Evolutionary conservation across 2,329 filamentous ascomycete genomes (phyloP).

Genomic region (Diaporthe citriasiana): DNA sequence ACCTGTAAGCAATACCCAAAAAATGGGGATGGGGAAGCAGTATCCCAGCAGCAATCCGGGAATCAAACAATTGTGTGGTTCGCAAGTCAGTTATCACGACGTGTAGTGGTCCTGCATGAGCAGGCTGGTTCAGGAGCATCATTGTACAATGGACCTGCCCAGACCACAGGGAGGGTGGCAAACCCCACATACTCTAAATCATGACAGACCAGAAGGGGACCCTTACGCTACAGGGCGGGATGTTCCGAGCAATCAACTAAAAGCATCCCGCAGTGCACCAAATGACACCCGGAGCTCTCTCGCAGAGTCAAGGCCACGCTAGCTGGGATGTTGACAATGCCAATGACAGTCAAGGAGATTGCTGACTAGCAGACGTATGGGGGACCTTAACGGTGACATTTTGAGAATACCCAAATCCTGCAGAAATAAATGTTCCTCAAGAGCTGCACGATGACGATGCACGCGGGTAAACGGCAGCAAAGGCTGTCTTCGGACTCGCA

Average conservation of each 20-base stretch:
- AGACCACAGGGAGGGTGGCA: background rate
- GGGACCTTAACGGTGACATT: background rate
- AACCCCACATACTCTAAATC: background rate
- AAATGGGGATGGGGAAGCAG: background rate
- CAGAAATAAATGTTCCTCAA: background rate
- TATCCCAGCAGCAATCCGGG: slow-evolving; percentile 11
- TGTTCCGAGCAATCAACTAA: slow-evolving; percentile 21
- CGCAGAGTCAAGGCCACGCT: slow-evolving; percentile 18
- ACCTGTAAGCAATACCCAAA: slow-evolving; percentile 6
- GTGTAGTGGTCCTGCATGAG: slow-evolving; percentile 3
- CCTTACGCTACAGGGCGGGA: slow-evolving; percentile 7
- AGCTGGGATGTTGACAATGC: slow-evolving; percentile 16
- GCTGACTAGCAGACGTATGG: slow-evolving; percentile 10
- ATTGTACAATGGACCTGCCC: background rate
- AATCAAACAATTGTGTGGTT: background rate
- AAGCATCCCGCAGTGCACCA: background rate
- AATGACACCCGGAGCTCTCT: background rate
- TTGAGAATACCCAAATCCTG: background rate
- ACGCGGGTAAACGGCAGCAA: background rate
- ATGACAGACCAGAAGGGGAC: background rate
- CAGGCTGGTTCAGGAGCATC: background rate
- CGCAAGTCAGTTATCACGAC: slow-evolving; percentile 7
- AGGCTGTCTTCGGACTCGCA: background rate
- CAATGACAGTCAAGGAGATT: slow-evolving; percentile 1
- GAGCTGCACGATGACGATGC: background rate